These are phyloP conservation scores for Solanum pimpinellifolium DNA, from an alignment of 257 asterid species.

Conservation along the genomic window DNA sequence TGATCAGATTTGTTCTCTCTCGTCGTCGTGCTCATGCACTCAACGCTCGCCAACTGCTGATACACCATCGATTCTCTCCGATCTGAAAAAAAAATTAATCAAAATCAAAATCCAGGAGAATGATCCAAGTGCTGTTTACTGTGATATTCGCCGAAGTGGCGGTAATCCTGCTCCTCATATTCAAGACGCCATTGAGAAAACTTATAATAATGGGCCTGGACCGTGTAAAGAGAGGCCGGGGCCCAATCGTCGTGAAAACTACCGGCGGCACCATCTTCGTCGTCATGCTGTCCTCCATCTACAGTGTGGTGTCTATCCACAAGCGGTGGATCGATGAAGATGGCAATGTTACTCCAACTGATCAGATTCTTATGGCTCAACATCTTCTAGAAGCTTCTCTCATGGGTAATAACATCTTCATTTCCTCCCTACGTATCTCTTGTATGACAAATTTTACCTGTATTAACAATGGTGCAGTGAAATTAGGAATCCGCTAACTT, in stretches of 20 bases:
- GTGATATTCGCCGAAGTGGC: slow-evolving; percentile 63
- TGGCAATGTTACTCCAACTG: slow-evolving; percentile 61
- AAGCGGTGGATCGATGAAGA: slow-evolving; percentile 61
- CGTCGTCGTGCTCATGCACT: not conserved
- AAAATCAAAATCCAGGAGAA: not conserved
- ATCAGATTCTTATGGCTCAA: slow-evolving; percentile 67
- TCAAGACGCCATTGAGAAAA: slow-evolving; percentile 83
- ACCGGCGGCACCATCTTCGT: slow-evolving; percentile 41
- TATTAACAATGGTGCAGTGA: not conserved
- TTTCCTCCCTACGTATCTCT: not conserved
- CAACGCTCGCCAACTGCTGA: not conserved
- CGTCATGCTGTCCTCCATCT: slow-evolving; percentile 51
- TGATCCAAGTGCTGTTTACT: slow-evolving; percentile 51
- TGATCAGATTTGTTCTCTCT: not conserved
- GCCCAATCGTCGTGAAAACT: slow-evolving; percentile 60
- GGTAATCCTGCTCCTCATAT: slow-evolving; percentile 60
- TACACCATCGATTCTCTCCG: not conserved
- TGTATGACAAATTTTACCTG: not conserved
- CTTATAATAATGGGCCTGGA: slow-evolving; percentile 62
- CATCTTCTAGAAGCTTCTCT: slow-evolving; percentile 83
- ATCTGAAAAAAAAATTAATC: not conserved
- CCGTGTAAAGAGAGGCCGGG: slow-evolving; percentile 75
- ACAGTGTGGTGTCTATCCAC: slow-evolving; percentile 47
- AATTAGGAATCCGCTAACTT: not conserved
- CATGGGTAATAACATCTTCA: slow-evolving; percentile 41